Evolutionary conservation across 1,139 yeast genomes (phyloP).

Genomic region (Yamadazyma friedrichii): DNA sequence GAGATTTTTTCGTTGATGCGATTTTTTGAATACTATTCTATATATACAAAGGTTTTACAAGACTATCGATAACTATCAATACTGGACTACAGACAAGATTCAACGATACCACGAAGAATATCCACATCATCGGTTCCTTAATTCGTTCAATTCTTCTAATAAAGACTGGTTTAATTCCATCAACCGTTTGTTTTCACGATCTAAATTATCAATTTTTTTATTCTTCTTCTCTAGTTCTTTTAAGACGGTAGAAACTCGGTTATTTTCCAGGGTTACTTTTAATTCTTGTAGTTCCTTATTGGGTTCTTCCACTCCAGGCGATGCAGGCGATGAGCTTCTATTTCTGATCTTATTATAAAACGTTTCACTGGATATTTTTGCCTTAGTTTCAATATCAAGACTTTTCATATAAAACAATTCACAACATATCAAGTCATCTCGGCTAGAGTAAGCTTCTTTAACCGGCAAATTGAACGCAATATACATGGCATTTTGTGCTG

Average conservation of each 20-base stretch:
- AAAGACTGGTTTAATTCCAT: slow-evolving; percentile 36
- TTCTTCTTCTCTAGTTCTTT: slow-evolving; percentile 25
- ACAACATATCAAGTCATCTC: slow-evolving; percentile 22
- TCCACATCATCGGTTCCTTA: no score
- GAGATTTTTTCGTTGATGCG: slow-evolving; percentile 1
- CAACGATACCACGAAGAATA: no score
- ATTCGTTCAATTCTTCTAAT: slow-evolving; percentile 15
- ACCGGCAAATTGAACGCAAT: slow-evolving; percentile 18
- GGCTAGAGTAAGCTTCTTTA: slow-evolving; percentile 13
- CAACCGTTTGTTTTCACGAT: slow-evolving; percentile 29
- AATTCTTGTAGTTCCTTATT: slow-evolving; percentile 1
- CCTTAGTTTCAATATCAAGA: slow-evolving; percentile 25
- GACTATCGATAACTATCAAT: no score
- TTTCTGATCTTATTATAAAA: slow-evolving; percentile 9
- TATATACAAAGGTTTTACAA: no score
- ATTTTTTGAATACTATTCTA: no score
- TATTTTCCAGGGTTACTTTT: slow-evolving; percentile 14
- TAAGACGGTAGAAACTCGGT: slow-evolving; percentile 21
- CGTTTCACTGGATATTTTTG: slow-evolving; percentile 25
- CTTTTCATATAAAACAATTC: slow-evolving; percentile 24
- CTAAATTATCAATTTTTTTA: slow-evolving; percentile 24
- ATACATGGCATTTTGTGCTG: slow-evolving; percentile 9
- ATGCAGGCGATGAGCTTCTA: slow-evolving; percentile 10
- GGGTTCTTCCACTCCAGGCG: background rate
- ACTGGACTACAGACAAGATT: no score